Base-by-base conservation (phyloP, 1,139 yeast genomes). In the Pichia sp. region DNA sequence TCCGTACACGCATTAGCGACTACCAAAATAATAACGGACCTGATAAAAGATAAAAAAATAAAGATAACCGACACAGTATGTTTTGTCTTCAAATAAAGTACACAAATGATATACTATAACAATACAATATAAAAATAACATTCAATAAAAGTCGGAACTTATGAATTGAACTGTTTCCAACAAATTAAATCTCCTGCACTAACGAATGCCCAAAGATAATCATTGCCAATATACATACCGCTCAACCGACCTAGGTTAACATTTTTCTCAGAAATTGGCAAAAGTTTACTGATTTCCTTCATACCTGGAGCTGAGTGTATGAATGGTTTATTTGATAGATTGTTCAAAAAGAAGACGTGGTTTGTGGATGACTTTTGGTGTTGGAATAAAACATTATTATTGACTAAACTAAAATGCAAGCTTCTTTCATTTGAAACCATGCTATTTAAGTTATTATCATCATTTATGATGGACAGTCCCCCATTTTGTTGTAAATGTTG, bases 101-200 rank as follows among this genome's bases (percentile, higher is more conserved):
- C 36, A 18, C 22, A 32, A 32, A 32, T 8, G 18, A 32, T 9
- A 32, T 13, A 11, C 7, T 18, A n/a, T n/a, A n/a, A n/a, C n/a
- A 16, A 18, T 9, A 18, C 13, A 9, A 4, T 16, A n/a, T n/a
- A n/a, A 11, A n/a, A n/a, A 30, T 11, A 30, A 16, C 26, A 26
- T 25, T 11, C 9, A 22, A 12, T 18, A 25, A 15, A 12, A 34
- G 51, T 46, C 30, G 16, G 12, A 27, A 16, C 7, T 15, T 29
- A 43, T 7, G 20, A n/a, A n/a, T 22, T 27, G n/a, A 64, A 64
- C 42, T 65, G 48, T 34, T 42, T 53, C 68, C 68, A 67, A 46
- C 69, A 69, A 43, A 77, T 68, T 13, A 77, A 61, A 60, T 79
- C 84, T 2, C 84, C 84, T 40, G 71, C 73, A 44, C 72, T 69